Percentiles rank a stretch among this genome's conserved stretches.
phyloP scores from a whole-genome alignment of 164 flowering plant genomes.

The Chloranthus sessilifolius region DNA sequence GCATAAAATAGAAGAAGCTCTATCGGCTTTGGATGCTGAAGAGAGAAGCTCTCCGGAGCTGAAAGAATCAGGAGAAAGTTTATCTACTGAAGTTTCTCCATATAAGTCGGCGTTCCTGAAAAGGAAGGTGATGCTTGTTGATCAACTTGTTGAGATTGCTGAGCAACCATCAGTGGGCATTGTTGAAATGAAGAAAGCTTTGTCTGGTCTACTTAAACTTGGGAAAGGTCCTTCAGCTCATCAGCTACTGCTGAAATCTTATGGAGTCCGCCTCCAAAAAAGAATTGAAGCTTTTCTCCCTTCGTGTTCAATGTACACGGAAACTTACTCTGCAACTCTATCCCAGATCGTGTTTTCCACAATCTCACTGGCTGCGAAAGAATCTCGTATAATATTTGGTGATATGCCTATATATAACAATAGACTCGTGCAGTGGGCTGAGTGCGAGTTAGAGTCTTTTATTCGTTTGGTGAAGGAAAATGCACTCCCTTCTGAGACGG shows the following conservation, averaged over 20 bases:
- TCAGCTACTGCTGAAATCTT: conserved; percentile 62
- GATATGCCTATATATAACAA: conserved; percentile 71
- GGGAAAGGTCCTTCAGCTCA: conserved; percentile 86
- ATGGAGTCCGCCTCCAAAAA: conserved; percentile 65
- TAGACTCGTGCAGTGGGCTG: conserved; percentile 90
- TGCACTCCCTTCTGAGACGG: conserved; percentile 69
- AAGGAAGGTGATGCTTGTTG: conserved; percentile 68
- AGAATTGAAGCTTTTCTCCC: conserved; percentile 70
- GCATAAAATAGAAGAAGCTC: conserved; percentile 73
- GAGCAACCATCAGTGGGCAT: conserved; percentile 59
- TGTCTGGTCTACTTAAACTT: conserved; percentile 57
- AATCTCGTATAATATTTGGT: conserved; percentile 63
- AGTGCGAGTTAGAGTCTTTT: conserved; percentile 83
- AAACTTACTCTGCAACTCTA: conserved; percentile 69
- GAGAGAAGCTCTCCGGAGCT: conserved; percentile 56
- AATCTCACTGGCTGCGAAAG: conserved; percentile 59
- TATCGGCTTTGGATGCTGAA: conserved; percentile 63
- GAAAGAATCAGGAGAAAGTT: conserved; percentile 40
- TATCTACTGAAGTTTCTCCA: conserved; percentile 41
- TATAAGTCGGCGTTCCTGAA: conserved; percentile 54
- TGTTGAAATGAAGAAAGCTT: conserved; percentile 55
- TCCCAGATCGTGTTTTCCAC: conserved; percentile 75
- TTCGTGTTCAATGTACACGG: conserved; percentile 62
- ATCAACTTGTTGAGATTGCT: conserved; percentile 59
- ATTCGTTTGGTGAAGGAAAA: conserved; percentile 82